Base-by-base conservation (phyloP, 163 green algal genomes). In the Chloromonas sp. region DNA sequence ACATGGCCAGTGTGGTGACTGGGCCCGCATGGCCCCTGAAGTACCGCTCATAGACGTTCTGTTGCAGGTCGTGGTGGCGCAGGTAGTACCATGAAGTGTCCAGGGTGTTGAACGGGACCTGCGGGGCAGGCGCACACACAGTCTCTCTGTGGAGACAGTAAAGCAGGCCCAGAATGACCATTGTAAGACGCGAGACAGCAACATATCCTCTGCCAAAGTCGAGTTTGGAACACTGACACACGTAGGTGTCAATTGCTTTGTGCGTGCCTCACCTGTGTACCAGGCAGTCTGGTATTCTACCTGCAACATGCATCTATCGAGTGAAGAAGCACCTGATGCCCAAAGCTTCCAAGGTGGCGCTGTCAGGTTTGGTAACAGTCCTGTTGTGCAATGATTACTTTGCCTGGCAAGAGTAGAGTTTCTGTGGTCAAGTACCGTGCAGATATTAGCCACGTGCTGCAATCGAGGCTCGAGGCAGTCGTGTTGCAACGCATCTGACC, bases 221-320 rank as follows among this genome's bases (percentile, higher is more conserved):
- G 36, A 36, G 36, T 36, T 36, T 36, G 36, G 36, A 36, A 36
- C 36, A 36, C 36, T 36, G 36, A 36, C 36, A 36, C 36, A 36
- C 36, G 36, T 36, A 36, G 36, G 36, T 36, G 36, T 36, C 36
- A 36, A 36, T 36, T 36, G 36, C 36, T 36, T 36, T 36, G 36
- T 36, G 36, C 36, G 59, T 15, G 62, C 2, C 86, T 59, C 80
- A 93, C 93, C 90, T 94, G 86, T 14, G 88, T 86, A 2, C 93
- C 93, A 11, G 91, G 96, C 61, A 98, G 90, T 83, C 98, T 96
- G 0, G 88, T 84, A 88, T 99, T 96, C 1, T 89, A 94, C 66
- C 94, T 96, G 59, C 96, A 95, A 0, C 91, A 96, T 85, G 98
- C 92, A 71, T 84, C 92, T 57, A 99, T 79, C 0, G 92, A 91